phyloP scores from a whole-genome alignment of 768 basidiomycete species.

The Macrolepiota albuminosa region DNA sequence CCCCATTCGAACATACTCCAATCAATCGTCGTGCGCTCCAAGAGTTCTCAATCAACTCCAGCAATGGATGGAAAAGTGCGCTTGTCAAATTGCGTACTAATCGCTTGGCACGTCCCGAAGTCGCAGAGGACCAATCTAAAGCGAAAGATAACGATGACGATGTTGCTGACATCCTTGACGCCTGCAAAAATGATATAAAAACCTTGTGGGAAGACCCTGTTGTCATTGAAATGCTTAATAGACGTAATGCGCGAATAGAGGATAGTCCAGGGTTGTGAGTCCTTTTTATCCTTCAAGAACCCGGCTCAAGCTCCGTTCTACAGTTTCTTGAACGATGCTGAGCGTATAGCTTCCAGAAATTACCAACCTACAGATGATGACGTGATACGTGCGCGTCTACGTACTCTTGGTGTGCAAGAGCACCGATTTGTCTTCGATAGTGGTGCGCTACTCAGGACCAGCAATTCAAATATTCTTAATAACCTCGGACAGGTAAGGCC shows the following conservation, averaged over 20 bases:
- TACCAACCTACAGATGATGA: conserved; percentile 75
- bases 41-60: conserved; percentile 59
- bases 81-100: conserved; percentile 46
- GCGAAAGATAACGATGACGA: conserved; percentile 47
- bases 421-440: conserved; percentile 62
- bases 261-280: conserved; percentile 73
- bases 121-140: conserved; percentile 17
- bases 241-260: conserved; percentile 55
- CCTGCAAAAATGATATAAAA: conserved; percentile 63
- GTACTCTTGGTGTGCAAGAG: conserved; percentile 80
- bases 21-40: conserved; percentile 24
- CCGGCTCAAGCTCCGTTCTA: not conserved
- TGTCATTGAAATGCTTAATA: conserved; percentile 54
- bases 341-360: conserved; percentile 54
- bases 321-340: conserved; percentile 68
- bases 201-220: conserved; percentile 62
- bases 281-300: not conserved
- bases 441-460: conserved; percentile 30
- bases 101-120: conserved; percentile 24
- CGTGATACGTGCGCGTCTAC: conserved; percentile 71
- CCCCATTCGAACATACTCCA: conserved; percentile 31
- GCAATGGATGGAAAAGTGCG: conserved; percentile 62
- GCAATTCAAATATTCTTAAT: not conserved
- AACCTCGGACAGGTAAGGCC: conserved; percentile 39
- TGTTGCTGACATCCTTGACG: conserved; percentile 51